These are phyloP conservation scores for Chlamydomonas reinhardtii DNA, from an alignment of 163 green algal species.

Conservation along the genomic window DNA sequence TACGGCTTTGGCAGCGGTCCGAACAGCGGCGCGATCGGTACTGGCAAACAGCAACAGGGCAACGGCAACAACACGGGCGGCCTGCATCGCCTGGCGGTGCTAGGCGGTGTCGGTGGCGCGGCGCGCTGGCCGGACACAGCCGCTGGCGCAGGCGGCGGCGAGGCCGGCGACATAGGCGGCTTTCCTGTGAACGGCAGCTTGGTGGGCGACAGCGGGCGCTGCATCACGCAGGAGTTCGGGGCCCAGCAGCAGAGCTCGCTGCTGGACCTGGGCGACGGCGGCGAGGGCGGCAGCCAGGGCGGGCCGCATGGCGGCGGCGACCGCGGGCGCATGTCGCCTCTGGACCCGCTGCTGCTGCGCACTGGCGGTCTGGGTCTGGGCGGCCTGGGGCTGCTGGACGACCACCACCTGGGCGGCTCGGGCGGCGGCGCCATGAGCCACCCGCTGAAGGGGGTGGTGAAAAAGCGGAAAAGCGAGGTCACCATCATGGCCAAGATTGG, in stretches of 20 bases:
- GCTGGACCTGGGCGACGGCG: not conserved
- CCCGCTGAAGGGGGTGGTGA: slow-evolving; percentile 52
- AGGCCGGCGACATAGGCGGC: not conserved
- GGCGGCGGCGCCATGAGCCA: not conserved
- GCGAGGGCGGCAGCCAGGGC: not conserved
- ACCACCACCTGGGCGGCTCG: not conserved
- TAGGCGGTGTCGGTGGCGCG: not conserved
- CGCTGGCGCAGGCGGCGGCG: not conserved
- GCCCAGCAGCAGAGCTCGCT: slow-evolving; percentile 3
- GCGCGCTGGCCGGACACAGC: not conserved
- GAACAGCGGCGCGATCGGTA: not conserved
- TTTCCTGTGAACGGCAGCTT: not conserved
- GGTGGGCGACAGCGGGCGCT: slow-evolving; percentile 32
- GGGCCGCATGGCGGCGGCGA: not conserved
- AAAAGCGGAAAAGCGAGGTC: slow-evolving; percentile 66
- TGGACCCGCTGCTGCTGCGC: slow-evolving; percentile 42
- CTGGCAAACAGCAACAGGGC: too few relatives aligned
- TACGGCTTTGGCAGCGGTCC: slow-evolving; percentile 1
- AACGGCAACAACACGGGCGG: not conserved
- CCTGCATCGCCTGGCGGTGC: slow-evolving; percentile 19
- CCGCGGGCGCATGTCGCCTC: slow-evolving; percentile 8
- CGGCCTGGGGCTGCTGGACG: not conserved
- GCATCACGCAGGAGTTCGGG: slow-evolving; percentile 59
- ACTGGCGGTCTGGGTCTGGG: slow-evolving; percentile 26
- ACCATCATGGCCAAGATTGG: slow-evolving; percentile 78